Evolutionary conservation across 129 eudicot species (phyloP).

Genomic region (Escallonia rubra): DNA sequence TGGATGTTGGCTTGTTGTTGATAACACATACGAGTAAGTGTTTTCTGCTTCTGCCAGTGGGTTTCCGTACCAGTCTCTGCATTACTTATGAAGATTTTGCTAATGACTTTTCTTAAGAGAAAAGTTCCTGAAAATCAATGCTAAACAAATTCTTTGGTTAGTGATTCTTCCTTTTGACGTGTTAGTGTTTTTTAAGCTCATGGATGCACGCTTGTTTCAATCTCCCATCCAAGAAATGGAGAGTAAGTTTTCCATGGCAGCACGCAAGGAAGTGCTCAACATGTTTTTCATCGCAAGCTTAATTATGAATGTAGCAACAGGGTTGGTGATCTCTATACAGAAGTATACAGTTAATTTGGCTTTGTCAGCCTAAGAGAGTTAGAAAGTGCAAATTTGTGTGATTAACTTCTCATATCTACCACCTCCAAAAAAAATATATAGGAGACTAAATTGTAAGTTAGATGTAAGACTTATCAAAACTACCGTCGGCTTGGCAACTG

Average conservation of each 20-base stretch:
- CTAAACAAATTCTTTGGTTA: not conserved
- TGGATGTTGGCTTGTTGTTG: slow-evolving; percentile 97
- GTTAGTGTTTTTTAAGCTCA: not conserved
- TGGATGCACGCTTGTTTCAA: not conserved
- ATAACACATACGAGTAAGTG: slow-evolving; percentile 98
- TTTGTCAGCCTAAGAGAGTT: not conserved
- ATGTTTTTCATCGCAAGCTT: not conserved
- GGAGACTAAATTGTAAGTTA: too few species aligned
- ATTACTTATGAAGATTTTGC: not conserved
- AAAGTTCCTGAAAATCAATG: not conserved
- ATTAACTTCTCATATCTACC: too few species aligned
- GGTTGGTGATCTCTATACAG: not conserved
- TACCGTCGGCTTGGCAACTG: too few species aligned
- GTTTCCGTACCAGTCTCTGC: not conserved
- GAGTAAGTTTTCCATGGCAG: not conserved
- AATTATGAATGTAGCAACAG: not conserved
- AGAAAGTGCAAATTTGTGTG: not conserved
- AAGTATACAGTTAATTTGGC: not conserved
- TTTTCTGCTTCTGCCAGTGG: not conserved
- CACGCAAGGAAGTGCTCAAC: not conserved
- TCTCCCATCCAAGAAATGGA: not conserved
- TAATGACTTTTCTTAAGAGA: not conserved
- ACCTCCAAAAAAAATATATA: too few species aligned
- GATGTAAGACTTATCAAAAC: too few species aligned
- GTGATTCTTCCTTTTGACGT: not conserved